Evolutionary conservation across 2,329 filamentous ascomycete species (phyloP).

Genomic region (Ceratocystis papillata): DNA sequence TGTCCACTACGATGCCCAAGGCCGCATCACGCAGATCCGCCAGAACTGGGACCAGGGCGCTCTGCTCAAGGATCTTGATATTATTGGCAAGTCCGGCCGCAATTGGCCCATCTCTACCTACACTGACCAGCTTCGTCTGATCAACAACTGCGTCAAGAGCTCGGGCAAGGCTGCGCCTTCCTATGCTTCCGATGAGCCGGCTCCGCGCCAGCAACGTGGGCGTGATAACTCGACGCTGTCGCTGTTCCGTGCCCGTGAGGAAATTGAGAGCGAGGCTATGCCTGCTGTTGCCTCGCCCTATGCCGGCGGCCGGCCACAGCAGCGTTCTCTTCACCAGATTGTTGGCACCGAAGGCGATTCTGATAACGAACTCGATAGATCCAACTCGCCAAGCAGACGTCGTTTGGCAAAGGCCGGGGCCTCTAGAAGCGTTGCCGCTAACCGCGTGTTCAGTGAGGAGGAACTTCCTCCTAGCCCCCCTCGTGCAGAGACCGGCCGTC

Average conservation of each 20-base stretch:
- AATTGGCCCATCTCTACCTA: conserved; percentile 94
- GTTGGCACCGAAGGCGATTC: conserved; percentile 42
- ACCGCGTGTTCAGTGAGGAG: conserved; percentile 47
- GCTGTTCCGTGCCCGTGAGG: conserved; percentile 61
- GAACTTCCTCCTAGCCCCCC: conserved; percentile 54
- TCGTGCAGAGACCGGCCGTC: conserved; percentile 32
- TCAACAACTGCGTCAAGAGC: conserved; percentile 49
- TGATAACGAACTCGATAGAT: conserved; percentile 40
- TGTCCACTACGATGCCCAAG: conserved; percentile 65
- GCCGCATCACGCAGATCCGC: conserved; percentile 77
- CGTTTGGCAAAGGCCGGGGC: conserved; percentile 42
- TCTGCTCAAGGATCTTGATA: conserved; percentile 82
- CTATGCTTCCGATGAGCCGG: background rate
- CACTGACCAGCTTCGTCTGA: conserved; percentile 69
- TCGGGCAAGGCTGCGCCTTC: conserved; percentile 31
- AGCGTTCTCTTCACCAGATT: conserved; percentile 66
- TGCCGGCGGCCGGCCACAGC: conserved; percentile 47
- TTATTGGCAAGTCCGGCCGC: conserved; percentile 79
- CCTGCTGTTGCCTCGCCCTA: conserved; percentile 48
- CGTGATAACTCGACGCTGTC: conserved; percentile 53
- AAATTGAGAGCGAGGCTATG: conserved; percentile 42
- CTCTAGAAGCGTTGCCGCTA: conserved; percentile 45
- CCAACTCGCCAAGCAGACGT: conserved; percentile 35
- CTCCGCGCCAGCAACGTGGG: conserved; percentile 25
- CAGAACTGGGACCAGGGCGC: conserved; percentile 93